Conservation (phyloP, 164 flowering plant species). For the Chimonanthus praecox region DNA sequence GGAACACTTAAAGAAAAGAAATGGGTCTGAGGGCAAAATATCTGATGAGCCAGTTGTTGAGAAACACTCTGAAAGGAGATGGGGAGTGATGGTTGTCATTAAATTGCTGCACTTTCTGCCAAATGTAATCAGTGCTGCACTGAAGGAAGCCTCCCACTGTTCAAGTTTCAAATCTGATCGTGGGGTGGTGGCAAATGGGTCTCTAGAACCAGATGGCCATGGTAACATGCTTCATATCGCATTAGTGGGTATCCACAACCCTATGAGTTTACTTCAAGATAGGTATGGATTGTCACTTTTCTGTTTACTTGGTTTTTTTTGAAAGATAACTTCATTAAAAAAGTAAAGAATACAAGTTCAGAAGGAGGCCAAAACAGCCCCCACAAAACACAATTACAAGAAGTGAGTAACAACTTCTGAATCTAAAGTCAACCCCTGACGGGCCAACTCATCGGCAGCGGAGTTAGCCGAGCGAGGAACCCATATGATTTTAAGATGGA, state of each 20-base stretch:
- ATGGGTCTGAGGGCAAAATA: conserved; percentile 36
- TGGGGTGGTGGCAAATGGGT: conserved; percentile 33
- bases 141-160: conserved; percentile 64
- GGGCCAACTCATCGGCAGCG: too few relatives aligned
- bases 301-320: too few relatives aligned
- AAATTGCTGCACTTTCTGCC: conserved; percentile 92
- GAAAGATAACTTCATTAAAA: too few relatives aligned
- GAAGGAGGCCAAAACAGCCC: too few relatives aligned
- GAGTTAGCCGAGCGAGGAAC: too few relatives aligned
- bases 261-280: conserved; percentile 95
- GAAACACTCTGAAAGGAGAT: conserved; percentile 62
- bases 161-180: conserved; percentile 11
- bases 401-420: too few relatives aligned
- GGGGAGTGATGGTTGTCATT: conserved; percentile 98
- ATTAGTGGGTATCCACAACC: conserved; percentile 89
- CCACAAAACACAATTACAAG: too few relatives aligned
- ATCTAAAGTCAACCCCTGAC: too few relatives aligned
- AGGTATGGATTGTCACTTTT: conserved; percentile 42
- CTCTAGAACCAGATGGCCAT: conserved; percentile 33
- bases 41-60: conserved; percentile 33
- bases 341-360: too few relatives aligned
- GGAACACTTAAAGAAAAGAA: conserved; percentile 63
- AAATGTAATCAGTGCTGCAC: conserved; percentile 54
- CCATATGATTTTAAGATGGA: too few relatives aligned
- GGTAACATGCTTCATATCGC: conserved; percentile 96